These are phyloP conservation scores for Ganoderma meredithae DNA, from an alignment of 1,284 basidiomycete species.

Conservation along the genomic window DNA sequence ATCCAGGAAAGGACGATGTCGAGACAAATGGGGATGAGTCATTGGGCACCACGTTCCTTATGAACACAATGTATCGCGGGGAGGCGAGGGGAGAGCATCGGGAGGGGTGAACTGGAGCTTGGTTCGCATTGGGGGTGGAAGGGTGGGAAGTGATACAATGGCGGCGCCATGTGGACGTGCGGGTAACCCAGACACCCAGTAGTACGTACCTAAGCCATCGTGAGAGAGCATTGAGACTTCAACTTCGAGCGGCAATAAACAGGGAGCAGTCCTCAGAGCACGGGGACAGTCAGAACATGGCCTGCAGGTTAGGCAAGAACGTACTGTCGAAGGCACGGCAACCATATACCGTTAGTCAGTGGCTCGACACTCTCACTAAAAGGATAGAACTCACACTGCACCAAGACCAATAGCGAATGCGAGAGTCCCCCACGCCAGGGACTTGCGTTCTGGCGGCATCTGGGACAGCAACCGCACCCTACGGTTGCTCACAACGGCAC, in stretches of 20 bases:
- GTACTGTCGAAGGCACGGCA: conserved; percentile 34
- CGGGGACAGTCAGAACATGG: conserved; percentile 26
- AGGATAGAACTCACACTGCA: conserved; percentile 62
- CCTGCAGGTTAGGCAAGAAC: conserved; percentile 37
- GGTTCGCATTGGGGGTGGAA: background rate
- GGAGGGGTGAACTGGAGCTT: background rate
- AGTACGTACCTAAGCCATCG: conserved; percentile 27
- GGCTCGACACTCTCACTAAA: background rate
- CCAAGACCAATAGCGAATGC: conserved; percentile 77
- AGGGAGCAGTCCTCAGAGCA: conserved; percentile 16
- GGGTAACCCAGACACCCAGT: conserved; percentile 13
- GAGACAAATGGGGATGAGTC: conserved; percentile 17
- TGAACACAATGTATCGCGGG: conserved; percentile 25
- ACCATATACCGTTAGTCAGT: conserved; percentile 14
- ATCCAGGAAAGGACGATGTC: conserved; percentile 20
- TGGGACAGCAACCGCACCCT: conserved; percentile 61
- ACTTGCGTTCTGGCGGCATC: conserved; percentile 65
- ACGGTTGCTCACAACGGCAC: conserved; percentile 70
- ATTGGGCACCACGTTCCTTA: conserved; percentile 15
- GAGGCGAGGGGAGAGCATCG: background rate
- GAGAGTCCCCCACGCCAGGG: conserved; percentile 76
- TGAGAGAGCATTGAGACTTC: conserved; percentile 17
- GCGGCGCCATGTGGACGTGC: conserved; percentile 15
- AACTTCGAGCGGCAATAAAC: conserved; percentile 6
- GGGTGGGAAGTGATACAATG: conserved; percentile 17